Evolutionary conservation across 2,329 filamentous ascomycete species (phyloP).

Genomic region (Pestalotiopsis sp.): DNA sequence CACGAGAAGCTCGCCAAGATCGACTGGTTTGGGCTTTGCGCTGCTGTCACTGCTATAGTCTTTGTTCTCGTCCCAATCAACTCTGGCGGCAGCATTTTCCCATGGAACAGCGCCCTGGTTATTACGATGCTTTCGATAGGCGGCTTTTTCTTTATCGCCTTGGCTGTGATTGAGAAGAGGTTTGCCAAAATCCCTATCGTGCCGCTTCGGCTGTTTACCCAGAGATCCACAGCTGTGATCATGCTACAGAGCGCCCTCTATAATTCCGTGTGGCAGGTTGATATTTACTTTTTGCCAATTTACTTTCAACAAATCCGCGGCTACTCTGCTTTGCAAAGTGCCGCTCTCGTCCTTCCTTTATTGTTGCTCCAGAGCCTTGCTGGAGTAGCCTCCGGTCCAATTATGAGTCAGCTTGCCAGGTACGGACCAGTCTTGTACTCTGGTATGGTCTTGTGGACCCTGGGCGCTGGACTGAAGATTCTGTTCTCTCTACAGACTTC

Average conservation of each 20-base stretch:
- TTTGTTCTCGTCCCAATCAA: constrained; percentile 25
- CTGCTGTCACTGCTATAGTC: constrained; percentile 18
- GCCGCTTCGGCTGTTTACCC: constrained; percentile 20
- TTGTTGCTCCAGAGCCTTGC: constrained; percentile 25
- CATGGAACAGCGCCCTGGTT: constrained; percentile 20
- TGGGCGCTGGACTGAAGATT: constrained; percentile 27
- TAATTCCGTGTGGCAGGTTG: constrained; percentile 52
- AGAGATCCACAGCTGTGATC: constrained; percentile 18
- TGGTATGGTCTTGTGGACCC: constrained; percentile 25
- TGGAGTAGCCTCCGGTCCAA: constrained; percentile 22
- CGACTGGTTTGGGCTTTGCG: constrained; percentile 24
- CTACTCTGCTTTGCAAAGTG: constrained; percentile 25
- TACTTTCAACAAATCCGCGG: constrained; percentile 28
- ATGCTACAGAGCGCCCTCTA: constrained; percentile 40
- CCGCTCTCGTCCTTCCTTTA: constrained; percentile 26
- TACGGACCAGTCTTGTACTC: constrained; percentile 22
- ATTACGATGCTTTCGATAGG: constrained; percentile 20
- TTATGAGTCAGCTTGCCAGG: constrained; percentile 23
- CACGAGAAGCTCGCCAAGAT: constrained; percentile 23
- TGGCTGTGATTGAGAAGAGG: constrained; percentile 19
- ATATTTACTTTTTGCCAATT: constrained; percentile 36
- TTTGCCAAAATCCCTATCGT: constrained; percentile 24
- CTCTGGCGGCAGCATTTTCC: constrained; percentile 23
- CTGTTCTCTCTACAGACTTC: constrained; percentile 25
- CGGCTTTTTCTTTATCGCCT: constrained; percentile 18